Evolutionary conservation across 1,284 basidiomycete genomes (phyloP), one percentile per base, ranked within the genome.

Genomic region (Malassezia brasiliensis): DNA sequence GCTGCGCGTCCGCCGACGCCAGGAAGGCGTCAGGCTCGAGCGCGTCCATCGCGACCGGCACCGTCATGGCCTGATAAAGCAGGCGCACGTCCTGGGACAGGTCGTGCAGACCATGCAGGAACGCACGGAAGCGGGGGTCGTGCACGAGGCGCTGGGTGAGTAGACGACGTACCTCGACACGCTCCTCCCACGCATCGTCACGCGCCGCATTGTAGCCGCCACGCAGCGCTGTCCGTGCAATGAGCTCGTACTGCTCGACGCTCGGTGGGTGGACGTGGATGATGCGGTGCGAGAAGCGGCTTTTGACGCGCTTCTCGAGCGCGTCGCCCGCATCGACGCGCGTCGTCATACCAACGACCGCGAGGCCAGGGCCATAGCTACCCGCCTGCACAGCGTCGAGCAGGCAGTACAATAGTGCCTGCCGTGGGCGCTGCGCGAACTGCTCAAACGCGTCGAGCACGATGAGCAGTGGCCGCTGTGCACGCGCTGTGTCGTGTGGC

Each of bases 231-330:
- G 60, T 60, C 4, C 59, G 60, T 0, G 64, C 60, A n/a, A 70
- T 52, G 15, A 56, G 37, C 32, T 55, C 54, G 17, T 66, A 68
- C 8, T 49, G 22, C 34, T 50, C 61, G 15, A 49, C 41, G 17
- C 48, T 38, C 1, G 64, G 64, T 0, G 69, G 65, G 14, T 61
- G 45, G 1, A 73, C 59, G 22, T 74, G 67, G 14, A 72, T 34
- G 37, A 67, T 65, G 15, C 72, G 58, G 47, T 72, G 70, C 2
- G 66, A 66, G 48, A 74, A 74, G 31, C 72, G 64, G 54, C 62
- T 65, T 52, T 69, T 69, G 31, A 74, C 72, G 1, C 72, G 53
- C 61, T 74, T 74, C 50, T 74, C 72, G 10, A 74, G 45, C 38
- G 68, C 47, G 44, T 74, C 70, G 0, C 60, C 53, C 3, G 67